A percentile compares a stretch with the other conserved stretches of the same genome.
These are phyloP conservation scores for Lyophyllum shimeji DNA, from an alignment of 768 basidiomycete species.

Conservation along the genomic window DNA sequence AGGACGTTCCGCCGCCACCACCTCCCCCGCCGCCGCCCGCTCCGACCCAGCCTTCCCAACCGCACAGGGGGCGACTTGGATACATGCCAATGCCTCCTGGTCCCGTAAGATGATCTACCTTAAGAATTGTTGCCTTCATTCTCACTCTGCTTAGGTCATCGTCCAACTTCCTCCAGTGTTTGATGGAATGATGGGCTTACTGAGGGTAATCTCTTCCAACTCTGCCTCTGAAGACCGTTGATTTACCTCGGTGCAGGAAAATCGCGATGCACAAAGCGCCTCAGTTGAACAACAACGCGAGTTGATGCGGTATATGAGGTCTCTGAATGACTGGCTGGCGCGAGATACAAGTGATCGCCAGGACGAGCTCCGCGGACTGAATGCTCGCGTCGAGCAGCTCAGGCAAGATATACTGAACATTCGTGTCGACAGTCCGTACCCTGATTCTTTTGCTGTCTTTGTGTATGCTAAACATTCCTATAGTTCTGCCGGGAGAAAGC, in stretches of 20 bases:
- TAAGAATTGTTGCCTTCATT: background rate
- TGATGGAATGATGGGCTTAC: constrained; percentile 66
- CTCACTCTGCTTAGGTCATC: constrained; percentile 43
- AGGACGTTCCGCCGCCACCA: constrained; percentile 23
- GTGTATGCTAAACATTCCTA: background rate
- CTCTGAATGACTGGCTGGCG: constrained; percentile 76
- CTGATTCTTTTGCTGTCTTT: background rate
- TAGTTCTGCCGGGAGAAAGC: too few species aligned
- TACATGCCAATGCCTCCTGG: constrained; percentile 50
- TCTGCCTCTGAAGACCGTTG: background rate
- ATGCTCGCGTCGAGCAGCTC: constrained; percentile 57
- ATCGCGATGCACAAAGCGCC: constrained; percentile 69
- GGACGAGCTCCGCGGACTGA: constrained; percentile 64
- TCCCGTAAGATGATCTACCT: constrained; percentile 42
- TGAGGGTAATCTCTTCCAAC: constrained; percentile 44
- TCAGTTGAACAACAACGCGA: constrained; percentile 80
- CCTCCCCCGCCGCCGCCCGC: too few species aligned
- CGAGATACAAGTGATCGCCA: constrained; percentile 80
- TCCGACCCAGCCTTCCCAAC: constrained; percentile 17
- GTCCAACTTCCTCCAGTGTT: constrained; percentile 64
- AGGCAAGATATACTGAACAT: constrained; percentile 39
- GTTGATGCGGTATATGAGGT: constrained; percentile 76
- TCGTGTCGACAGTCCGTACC: constrained; percentile 32
- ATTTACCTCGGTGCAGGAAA: constrained; percentile 51
- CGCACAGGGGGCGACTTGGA: constrained; percentile 21